Conservation (phyloP, 2,329 filamentous ascomycete genomes). For the Venturia oleaginea region DNA sequence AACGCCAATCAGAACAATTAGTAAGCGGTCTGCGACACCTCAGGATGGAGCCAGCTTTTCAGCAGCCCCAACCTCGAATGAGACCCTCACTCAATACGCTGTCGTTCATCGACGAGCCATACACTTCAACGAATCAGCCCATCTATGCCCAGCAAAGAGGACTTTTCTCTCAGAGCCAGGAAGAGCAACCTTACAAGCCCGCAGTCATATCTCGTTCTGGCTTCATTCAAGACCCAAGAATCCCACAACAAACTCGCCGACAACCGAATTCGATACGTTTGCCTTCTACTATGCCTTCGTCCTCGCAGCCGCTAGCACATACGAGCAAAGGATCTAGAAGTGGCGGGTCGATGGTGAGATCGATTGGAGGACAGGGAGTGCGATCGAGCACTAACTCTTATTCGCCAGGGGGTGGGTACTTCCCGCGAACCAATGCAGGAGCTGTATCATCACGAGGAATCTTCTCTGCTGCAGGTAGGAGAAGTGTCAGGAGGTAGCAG, state of each 20-base stretch:
- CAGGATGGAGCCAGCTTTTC: neutral
- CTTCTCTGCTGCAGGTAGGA: neutral
- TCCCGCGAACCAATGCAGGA: neutral
- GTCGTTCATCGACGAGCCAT: slow-evolving; percentile 13
- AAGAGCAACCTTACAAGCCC: neutral
- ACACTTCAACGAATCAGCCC: slow-evolving; percentile 1
- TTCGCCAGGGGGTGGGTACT: neutral
- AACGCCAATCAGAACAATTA: neutral
- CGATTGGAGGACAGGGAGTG: neutral
- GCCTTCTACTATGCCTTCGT: neutral
- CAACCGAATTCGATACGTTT: neutral
- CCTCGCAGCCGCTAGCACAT: neutral
- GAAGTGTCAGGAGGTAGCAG: neutral
- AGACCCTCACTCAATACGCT: slow-evolving; percentile 10
- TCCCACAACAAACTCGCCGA: neutral
- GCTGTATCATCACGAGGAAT: neutral
- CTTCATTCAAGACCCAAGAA: neutral
- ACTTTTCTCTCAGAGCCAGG: neutral
- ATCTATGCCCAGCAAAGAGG: slow-evolving; percentile 1
- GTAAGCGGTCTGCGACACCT: neutral
- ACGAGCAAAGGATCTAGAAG: neutral
- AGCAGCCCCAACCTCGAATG: neutral
- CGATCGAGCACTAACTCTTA: neutral
- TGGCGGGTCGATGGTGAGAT: neutral
- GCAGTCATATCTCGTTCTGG: neutral